Base-by-base conservation (phyloP, 2,329 filamentous ascomycete species). In the Gaeumannomyces tritici region DNA sequence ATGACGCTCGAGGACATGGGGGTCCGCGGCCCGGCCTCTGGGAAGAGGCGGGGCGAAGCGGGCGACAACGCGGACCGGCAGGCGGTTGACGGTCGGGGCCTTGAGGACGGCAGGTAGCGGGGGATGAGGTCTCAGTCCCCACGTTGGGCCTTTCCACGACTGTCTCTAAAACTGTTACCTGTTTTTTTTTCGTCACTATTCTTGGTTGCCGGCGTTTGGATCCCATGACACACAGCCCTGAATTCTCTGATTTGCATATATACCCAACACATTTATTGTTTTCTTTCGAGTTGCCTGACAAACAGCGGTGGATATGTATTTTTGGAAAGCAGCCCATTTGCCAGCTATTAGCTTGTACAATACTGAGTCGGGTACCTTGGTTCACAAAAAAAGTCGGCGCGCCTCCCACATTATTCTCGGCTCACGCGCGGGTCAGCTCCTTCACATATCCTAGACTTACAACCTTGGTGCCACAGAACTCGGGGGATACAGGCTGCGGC, bases 1-100 rank as follows among this genome's bases (percentile, higher is more conserved):
- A 63, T 63, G 62, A 57, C 62, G 33, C 51, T 61, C 13, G 51
- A 54, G n/a, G 59, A 24, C 21, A 51, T 61, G 27, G 59, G 42
- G 27, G 8, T 26, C 35, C 21, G 59, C 28, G 51, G 59, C 15
- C 26, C 18, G 33, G 24, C 35, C n/a, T 51, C 58, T 24, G 58
- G 26, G 8, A 51, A 51, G 21, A 51, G 21, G 21, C 7, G 42
- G 11, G 42, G 42, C 18, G 42, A 6, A 21, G 42, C 13, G 18
- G 18, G 3, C 35, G 35, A 15, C 13, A 15, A 11, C 5, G 21
- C 2, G 21, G 42, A n/a, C 42, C 18, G 42, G 42, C 42, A 51
- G 18, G 42, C 21, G 7, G 42, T 21, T 24, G 42, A 21, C 42
- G 6, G 42, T 18, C 18, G 8, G 21, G 42, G 24, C 9, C 8